Evolutionary conservation across 73 alveolate genomes (phyloP).

Genomic region (Paramecium octaurelia): DNA sequence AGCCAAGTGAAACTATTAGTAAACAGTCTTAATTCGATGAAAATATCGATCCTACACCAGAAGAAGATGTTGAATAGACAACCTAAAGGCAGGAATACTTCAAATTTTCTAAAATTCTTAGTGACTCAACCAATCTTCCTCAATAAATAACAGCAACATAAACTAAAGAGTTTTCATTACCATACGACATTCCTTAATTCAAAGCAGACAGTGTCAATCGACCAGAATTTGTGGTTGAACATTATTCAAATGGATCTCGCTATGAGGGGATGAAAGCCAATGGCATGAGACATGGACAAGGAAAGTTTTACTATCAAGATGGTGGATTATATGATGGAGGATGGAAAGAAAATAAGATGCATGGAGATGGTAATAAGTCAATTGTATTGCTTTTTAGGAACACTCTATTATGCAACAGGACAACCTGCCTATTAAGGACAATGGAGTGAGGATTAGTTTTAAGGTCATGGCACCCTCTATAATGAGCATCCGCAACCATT

Average conservation of each 20-base stretch:
- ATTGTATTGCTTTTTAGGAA: neutral
- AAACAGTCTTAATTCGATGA: neutral
- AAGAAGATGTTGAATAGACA: neutral
- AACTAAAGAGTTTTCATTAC: conserved; percentile 13
- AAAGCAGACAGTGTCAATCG: neutral
- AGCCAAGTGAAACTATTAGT: neutral
- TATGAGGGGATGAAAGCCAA: conserved; percentile 58
- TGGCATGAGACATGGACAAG: conserved; percentile 63
- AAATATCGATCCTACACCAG: neutral
- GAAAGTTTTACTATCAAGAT: conserved; percentile 59
- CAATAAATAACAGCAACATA: neutral
- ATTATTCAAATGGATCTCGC: conserved; percentile 54
- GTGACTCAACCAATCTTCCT: conserved; percentile 10
- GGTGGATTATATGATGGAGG: conserved; percentile 66
- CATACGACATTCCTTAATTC: conserved; percentile 37
- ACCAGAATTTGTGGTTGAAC: conserved; percentile 53
- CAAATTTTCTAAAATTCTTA: neutral
- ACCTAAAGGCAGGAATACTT: neutral
- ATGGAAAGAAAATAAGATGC: conserved; percentile 63
- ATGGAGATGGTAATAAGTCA: conserved; percentile 47
- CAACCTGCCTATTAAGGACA: conserved; percentile 61
- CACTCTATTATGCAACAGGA: conserved; percentile 58
- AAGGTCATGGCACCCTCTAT: conserved; percentile 58
- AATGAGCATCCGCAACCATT: conserved; percentile 46
- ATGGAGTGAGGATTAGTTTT: conserved; percentile 59